Base-by-base conservation (phyloP, 352 stramenopile genomes). In the Globisporangium canariense region DNA sequence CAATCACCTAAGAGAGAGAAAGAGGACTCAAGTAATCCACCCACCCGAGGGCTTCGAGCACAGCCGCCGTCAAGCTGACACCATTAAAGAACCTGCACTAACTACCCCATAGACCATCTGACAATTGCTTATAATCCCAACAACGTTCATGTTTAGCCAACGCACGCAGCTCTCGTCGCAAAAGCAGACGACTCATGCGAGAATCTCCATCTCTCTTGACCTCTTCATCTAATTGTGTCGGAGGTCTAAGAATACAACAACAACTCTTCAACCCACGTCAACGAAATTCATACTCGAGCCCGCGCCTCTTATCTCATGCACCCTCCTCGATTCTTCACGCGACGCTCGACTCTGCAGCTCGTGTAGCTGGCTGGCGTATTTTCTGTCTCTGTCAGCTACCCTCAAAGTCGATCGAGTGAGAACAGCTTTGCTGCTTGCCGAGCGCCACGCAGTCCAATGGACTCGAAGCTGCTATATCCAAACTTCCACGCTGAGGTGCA, bases 401-500 rank as follows among this genome's bases (percentile, higher is more conserved):
- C 14, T 18, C 10, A n/a, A 5, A 11, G 16, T 1, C 40, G 16
- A 9, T 7, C 16, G 41, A 46, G 40, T 46, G 13, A 14, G 40
- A 16, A 45, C 40, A n/a, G 36, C 36, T 41, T 10, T 40, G 34
- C 34, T 40, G 34, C 34, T 40, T 52, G 46, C 16, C 20, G 30
- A 32, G 22, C 18, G 28, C 4, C 53, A 28, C 25, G 25, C 25
- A 28, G 25, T 28, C 25, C 25, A 28, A 62, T 65, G 59, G 60
- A 72, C 61, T 41, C 61, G 11, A 67, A 66, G 49, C 20, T 36
- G 18, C 73, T 89, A 30, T 91, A 89, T 40, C 81, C 81, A 5
- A 82, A 89, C 59, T 79, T 87, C 40, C 72, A 87, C 40, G 76
- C 73, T 1, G 81, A 91, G 65, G 58, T 73, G 30, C 66, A 78